These are phyloP conservation scores for Backusella tarrabulga DNA, from an alignment of 192 early-diverging fungal genomes.

Conservation along the genomic window DNA sequence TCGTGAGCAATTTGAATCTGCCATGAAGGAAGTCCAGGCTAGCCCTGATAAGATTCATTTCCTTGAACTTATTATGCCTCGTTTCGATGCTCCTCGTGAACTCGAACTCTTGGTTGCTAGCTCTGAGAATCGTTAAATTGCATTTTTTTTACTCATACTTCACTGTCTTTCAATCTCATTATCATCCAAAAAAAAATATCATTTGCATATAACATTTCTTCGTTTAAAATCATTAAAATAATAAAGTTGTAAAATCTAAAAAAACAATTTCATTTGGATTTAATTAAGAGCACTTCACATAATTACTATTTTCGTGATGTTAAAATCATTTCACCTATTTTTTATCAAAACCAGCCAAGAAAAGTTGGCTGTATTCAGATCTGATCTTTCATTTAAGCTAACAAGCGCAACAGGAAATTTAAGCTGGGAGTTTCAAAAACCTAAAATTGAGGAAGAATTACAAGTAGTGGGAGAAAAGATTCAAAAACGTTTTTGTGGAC, in stretches of 20 bases:
- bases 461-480: too few species aligned
- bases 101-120: constrained; percentile 23
- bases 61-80: constrained; percentile 46
- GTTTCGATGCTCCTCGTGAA: constrained; percentile 45
- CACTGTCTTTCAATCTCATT: not conserved
- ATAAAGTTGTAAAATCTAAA: not conserved
- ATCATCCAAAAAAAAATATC: not conserved
- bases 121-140: constrained; percentile 22
- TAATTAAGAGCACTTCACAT: not conserved
- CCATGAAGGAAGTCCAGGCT: constrained; percentile 29
- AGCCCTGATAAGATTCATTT: constrained; percentile 41
- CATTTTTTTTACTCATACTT: not conserved
- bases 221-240: not conserved
- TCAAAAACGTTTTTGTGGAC: too few species aligned
- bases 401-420: too few species aligned
- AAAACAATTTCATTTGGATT: not conserved
- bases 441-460: too few species aligned
- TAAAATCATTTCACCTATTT: too few species aligned
- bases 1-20: constrained; percentile 38
- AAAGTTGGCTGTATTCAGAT: too few species aligned
- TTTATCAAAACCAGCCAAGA: too few species aligned
- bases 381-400: too few species aligned
- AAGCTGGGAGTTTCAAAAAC: too few species aligned
- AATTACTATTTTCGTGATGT: too few species aligned
- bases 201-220: not conserved